A percentile compares a stretch with the other conserved stretches of the same genome.
Evolutionary conservation across 176 grass and related monocot genomes (phyloP).

Genomic region (Eleusine indica): DNA sequence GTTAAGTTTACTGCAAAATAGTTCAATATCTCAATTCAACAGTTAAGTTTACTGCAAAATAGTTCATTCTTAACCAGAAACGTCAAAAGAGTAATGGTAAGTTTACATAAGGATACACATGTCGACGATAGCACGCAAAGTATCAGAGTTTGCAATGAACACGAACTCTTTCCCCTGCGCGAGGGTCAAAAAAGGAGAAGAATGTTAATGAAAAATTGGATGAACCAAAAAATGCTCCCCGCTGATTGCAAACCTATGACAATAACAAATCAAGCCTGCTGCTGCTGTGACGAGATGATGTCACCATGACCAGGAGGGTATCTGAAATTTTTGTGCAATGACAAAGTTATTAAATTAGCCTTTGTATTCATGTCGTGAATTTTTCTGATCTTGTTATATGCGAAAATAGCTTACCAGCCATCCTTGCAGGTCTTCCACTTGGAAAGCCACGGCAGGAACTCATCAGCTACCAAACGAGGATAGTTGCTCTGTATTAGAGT

Average conservation of each 20-base stretch:
- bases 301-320: slow-evolving; percentile 99
- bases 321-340: slow-evolving; percentile 39
- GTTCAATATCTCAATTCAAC: slow-evolving; percentile 76
- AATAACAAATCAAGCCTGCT: slow-evolving; percentile 88
- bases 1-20: slow-evolving; percentile 64
- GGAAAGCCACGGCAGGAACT: slow-evolving; percentile 73
- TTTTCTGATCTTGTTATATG: background rate
- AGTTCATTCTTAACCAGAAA: slow-evolving; percentile 17
- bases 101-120: slow-evolving; percentile 82
- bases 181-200: background rate
- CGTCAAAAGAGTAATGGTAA: slow-evolving; percentile 3
- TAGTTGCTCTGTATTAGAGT: slow-evolving; percentile 78
- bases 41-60: slow-evolving; percentile 55
- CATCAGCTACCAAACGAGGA: slow-evolving; percentile 76
- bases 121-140: slow-evolving; percentile 86
- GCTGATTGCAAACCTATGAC: slow-evolving; percentile 56
- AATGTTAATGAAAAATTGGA: slow-evolving; percentile 25
- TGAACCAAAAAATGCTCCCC: background rate
- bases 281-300: slow-evolving; percentile 81
- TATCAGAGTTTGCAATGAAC: slow-evolving; percentile 94
- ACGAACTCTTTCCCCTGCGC: slow-evolving; percentile 93
- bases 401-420: slow-evolving; percentile 59
- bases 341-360: background rate
- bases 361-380: background rate
- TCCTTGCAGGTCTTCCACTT: slow-evolving; percentile 72